Percentiles rank a stretch among this genome's conserved stretches.
Evolutionary conservation across 225 moss, liverwort and hornwort species (phyloP).

Genomic region (Polytrichum formosum): DNA sequence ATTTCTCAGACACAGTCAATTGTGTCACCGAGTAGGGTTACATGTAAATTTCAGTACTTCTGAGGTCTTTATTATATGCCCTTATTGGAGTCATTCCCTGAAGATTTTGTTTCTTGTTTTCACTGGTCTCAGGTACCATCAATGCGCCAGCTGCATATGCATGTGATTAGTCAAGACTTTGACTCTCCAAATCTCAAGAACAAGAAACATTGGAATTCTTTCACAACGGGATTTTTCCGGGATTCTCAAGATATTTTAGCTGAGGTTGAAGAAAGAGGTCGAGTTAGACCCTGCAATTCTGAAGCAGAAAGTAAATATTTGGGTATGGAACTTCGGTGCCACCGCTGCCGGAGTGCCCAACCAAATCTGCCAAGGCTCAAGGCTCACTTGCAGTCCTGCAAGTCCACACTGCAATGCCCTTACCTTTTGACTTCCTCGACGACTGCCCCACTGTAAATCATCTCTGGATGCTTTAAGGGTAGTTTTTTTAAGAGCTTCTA

Average conservation of each 20-base stretch:
- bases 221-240: slow-evolving; percentile 79
- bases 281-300: slow-evolving; percentile 35
- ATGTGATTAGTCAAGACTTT: slow-evolving; percentile 92
- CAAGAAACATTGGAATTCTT: slow-evolving; percentile 97
- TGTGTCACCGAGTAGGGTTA: too few species aligned
- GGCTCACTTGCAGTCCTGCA: slow-evolving; percentile 68
- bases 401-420: slow-evolving; percentile 26
- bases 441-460: not conserved
- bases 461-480: not conserved
- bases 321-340: slow-evolving; percentile 71
- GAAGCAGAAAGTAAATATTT: slow-evolving; percentile 40
- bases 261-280: slow-evolving; percentile 56
- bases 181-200: slow-evolving; percentile 75
- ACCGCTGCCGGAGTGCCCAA: slow-evolving; percentile 64
- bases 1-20: too few species aligned
- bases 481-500: too few species aligned
- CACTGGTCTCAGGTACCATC: slow-evolving; percentile 59
- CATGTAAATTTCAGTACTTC: not conserved
- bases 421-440: slow-evolving; percentile 34
- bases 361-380: slow-evolving; percentile 74
- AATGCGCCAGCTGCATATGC: slow-evolving; percentile 88
- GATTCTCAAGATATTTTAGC: slow-evolving; percentile 61
- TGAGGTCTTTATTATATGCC: too few species aligned
- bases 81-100: too few species aligned
- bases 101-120: not conserved